Evolutionary conservation across 768 basidiomycete genomes (phyloP).

Genomic region (Boletus subparvulus): DNA sequence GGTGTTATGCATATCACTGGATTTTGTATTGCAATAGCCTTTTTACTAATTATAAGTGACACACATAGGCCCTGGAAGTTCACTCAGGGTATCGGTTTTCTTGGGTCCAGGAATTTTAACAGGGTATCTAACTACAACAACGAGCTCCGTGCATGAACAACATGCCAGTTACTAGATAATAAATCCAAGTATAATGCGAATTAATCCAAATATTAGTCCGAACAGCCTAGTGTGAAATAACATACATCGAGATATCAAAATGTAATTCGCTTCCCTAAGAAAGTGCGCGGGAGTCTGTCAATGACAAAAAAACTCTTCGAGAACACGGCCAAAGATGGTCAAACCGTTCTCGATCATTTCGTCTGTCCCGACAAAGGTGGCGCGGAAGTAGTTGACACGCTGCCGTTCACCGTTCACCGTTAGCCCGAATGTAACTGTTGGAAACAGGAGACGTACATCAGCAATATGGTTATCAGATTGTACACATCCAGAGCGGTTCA

Average conservation of each 20-base stretch:
- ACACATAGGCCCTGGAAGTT: too few species aligned
- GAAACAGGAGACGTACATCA: constrained; percentile 35
- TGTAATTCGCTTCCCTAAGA: background rate
- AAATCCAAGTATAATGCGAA: background rate
- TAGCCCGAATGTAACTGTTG: background rate
- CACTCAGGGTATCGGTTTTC: too few species aligned
- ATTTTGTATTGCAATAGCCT: too few species aligned
- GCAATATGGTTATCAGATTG: constrained; percentile 33
- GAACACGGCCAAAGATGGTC: constrained; percentile 37
- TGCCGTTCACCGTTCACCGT: constrained; percentile 10
- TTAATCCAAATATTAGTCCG: background rate
- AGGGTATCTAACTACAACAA: background rate
- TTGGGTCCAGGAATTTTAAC: too few species aligned
- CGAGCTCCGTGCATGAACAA: background rate
- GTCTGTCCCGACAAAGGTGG: constrained; percentile 51
- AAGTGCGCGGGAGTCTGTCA: constrained; percentile 1
- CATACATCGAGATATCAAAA: background rate
- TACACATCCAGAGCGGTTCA: constrained; percentile 29
- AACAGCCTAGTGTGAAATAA: background rate
- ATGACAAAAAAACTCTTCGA: constrained; percentile 39
- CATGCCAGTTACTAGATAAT: background rate
- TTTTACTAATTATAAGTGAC: too few species aligned
- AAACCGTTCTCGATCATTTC: constrained; percentile 46
- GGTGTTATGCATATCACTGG: too few species aligned
- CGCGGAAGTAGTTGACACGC: constrained; percentile 45